Base-by-base conservation (phyloP, 2,329 filamentous ascomycete genomes). In the Raffaelea albimanens region DNA sequence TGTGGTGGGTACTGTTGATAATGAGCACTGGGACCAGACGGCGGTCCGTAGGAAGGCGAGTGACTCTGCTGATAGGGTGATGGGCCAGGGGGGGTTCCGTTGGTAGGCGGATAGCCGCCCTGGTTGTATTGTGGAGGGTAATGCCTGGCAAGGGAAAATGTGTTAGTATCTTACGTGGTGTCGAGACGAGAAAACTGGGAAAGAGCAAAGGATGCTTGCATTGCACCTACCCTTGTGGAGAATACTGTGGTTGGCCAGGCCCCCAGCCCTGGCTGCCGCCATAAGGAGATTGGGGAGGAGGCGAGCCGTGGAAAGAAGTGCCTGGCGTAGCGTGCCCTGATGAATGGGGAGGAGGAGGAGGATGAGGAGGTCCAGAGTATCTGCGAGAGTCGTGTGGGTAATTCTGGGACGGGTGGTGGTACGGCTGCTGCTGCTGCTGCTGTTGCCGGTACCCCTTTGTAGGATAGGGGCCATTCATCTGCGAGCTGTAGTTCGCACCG, bases 61-160 rank as follows among this genome's bases (percentile, higher is more conserved):
- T 67, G 68, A 16, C 59, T 59, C 33, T 63, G 57, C 52, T 78
- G 75, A 57, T 76, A 80, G 51, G 78, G 74, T 55, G 76, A 80
- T 40, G 76, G 71, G 25, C 67, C 70, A 51, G 78, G 72, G 5
- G 77, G 72, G 14, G 48, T 40, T 8, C 68, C 74, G 49, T 66
- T 72, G 40, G 74, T 69, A 19, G 34, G 25, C 7, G 74, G 68
- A 56, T 77, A 78, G 48, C 66, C 74, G 39, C 68, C 67, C 51
- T 79, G 75, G 39, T 75, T 67, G 58, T 83, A 82, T 22, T 76
- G 73, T 25, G 80, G 72, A 19, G 76, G 72, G 14, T 38, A 38
- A 7, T 38, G 34, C 25, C 25, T 29, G 25, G n/a, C 13, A 29
- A 29, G 25, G 13, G 7, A 13, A 13, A 13, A 13, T 7, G 7